Base-by-base conservation (phyloP, 495 filamentous ascomycete genomes). In the Daldinia grandis region DNA sequence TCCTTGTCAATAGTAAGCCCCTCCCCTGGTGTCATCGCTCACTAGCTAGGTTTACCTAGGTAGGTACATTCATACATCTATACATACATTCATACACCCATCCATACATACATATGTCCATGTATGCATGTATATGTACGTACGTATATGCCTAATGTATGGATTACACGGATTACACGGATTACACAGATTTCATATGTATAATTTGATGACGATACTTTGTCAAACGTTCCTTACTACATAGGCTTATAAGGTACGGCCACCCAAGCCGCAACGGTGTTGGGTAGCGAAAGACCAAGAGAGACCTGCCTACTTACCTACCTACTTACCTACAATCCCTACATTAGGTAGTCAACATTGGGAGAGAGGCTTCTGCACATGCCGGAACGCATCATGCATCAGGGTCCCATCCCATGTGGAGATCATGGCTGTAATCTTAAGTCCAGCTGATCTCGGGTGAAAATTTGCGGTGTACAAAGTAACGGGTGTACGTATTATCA, bases 401-500 rank as follows among this genome's bases (percentile, higher is more conserved):
- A 73, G 38, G 61, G 70, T 73, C 65, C 65, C 70, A 73, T 73
- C 70, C 70, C 70, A 73, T 68, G 70, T 73, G 70, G 70, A 73
- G 70, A 73, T 73, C 70, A 69, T 73, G 70, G 65, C 62, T 62
- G 70, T 73, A 73, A 73, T 68, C 65, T 73, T 73, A 73, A 73
- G 70, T 65, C 70, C 65, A 73, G 70, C 70, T 73, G 70, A 73
- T 73, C 70, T 73, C 70, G 70, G 70, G 65, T 69, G 70, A 73
- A 73, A 73, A 73, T 73, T 73, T 73, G 70, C 70, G 65, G 70
- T 73, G 70, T 73, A 73, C 70, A 64, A 64, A 42, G 69, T 68
- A 72, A 56, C 56, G 38, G n/a, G 37, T 30, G 49, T 53, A 19
- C 66, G 3, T 57, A 33, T 68, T 62, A 38, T 49, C 57, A 27